Conservation (phyloP, 805 yeast species). For the Candida coquimbonensis region DNA sequence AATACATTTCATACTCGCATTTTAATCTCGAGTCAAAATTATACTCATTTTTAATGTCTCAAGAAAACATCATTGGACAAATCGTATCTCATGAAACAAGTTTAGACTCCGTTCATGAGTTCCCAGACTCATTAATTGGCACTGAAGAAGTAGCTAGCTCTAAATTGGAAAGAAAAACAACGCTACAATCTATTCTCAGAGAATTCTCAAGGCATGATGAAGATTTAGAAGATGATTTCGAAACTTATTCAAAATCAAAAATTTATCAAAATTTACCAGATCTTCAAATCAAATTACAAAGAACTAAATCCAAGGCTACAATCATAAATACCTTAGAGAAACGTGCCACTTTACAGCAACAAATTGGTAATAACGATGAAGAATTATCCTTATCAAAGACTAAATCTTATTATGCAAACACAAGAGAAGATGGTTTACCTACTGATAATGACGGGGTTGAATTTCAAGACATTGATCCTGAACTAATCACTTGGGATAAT, state of each 20-base stretch:
- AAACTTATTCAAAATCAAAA: constrained; percentile 20
- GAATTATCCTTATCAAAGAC: constrained; percentile 2
- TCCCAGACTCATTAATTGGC: not conserved
- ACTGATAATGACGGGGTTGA: constrained; percentile 42
- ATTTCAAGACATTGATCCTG: constrained; percentile 51
- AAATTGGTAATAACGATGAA: constrained; percentile 1
- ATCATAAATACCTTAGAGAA: constrained; percentile 30
- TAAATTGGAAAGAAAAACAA: not conserved
- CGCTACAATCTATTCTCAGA: not conserved
- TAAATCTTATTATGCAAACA: constrained; percentile 11
- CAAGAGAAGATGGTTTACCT: constrained; percentile 23
- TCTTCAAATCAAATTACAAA: constrained; percentile 30
- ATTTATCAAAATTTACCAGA: constrained; percentile 33
- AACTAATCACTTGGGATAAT: constrained; percentile 62
- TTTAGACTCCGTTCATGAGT: not conserved
- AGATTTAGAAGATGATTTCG: constrained; percentile 4
- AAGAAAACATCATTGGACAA: too few species aligned
- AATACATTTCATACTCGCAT: too few species aligned
- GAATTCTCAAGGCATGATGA: not conserved
- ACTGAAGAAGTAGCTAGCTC: not conserved
- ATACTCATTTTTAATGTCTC: too few species aligned
- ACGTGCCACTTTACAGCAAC: constrained; percentile 20
- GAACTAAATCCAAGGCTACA: constrained; percentile 39
- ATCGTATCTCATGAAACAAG: too few species aligned
- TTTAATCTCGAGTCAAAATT: too few species aligned